Evolutionary conservation across 768 basidiomycete genomes (phyloP).

Genomic region (Lactarius vividus): DNA sequence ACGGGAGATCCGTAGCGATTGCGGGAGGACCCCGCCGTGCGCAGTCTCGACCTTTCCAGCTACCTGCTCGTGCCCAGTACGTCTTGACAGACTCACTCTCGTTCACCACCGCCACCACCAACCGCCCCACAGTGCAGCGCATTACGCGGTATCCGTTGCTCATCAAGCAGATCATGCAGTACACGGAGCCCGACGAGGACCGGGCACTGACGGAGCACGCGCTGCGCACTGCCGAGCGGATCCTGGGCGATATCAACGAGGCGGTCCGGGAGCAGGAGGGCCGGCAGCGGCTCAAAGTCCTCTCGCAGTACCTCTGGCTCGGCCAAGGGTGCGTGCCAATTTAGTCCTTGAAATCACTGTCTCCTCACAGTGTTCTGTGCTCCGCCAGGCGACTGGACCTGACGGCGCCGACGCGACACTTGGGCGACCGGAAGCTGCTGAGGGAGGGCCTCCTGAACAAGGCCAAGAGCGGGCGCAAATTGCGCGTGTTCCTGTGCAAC

Average conservation of each 20-base stretch:
- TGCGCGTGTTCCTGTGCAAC: constrained; percentile 79
- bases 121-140: constrained; percentile 70
- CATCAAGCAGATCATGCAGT: constrained; percentile 80
- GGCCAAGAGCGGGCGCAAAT: constrained; percentile 76
- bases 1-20: constrained; percentile 47
- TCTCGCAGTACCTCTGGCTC: constrained; percentile 84
- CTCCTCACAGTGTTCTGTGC: too few relatives aligned
- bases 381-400: constrained; percentile 71
- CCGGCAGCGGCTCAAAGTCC: constrained; percentile 62
- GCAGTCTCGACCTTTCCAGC: constrained; percentile 86
- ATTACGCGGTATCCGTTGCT: constrained; percentile 92
- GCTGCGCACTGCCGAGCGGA: constrained; percentile 62
- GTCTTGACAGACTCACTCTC: constrained; percentile 31
- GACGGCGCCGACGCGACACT: constrained; percentile 82
- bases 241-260: constrained; percentile 84
- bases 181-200: constrained; percentile 71
- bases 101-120: neutral
- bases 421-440: constrained; percentile 76
- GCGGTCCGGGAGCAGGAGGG: constrained; percentile 83
- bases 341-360: neutral
- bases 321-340: constrained; percentile 64
- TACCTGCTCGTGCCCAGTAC: constrained; percentile 89
- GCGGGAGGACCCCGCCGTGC: constrained; percentile 70
- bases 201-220: constrained; percentile 51
- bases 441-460: constrained; percentile 79